Evolutionary conservation across 1,139 yeast genomes (phyloP), one percentile per base, ranked within the genome.

Genomic region (Zhuliangozyma parablackwelliae): DNA sequence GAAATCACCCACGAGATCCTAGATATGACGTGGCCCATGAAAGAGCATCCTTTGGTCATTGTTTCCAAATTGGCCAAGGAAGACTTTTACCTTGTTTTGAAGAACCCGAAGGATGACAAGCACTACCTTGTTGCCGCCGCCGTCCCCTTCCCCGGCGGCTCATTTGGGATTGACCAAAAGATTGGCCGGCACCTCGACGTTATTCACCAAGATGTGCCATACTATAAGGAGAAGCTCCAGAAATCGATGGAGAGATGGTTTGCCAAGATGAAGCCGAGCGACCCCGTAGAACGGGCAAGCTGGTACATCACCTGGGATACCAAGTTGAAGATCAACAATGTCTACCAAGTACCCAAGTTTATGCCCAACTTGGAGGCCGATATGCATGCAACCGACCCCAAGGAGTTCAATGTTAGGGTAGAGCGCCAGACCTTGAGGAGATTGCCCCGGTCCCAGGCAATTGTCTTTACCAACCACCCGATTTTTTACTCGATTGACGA

Each of bases 131-230:
- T 73, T 30, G 90, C 86, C 1, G 88, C 85, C 4, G 86, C 84
- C 0, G 89, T 82, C 26, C 87, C 89, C 7, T 82, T 82, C 57
- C 88, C 89, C 2, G 90, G 89, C 26, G 89, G 89, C 5, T 76
- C 82, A 1, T 82, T 82, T 57, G 82, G 82, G 33, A 76, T 81
- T 39, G 57, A 65, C 46, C 52, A 69, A 33, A 82, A 81, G 47
- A 49, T 82, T 32, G 90, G 89, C 20, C 70, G 69, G 48, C 73
- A 72, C 39, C 56, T 82, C 32, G 87, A 82, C 55, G 63, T 68
- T 8, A 81, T 84, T 46, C 92, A 84, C 54, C 72, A 67, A 9
- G 82, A 76, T 9, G 92, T 84, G 29, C 92, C 94, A 1, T 81
- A 81, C 52, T 84, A 82, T 50, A 68, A 77, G 46, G 78, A 77